Conservation (phyloP, 345 rosid species). For the Eucalyptus tenuipes region DNA sequence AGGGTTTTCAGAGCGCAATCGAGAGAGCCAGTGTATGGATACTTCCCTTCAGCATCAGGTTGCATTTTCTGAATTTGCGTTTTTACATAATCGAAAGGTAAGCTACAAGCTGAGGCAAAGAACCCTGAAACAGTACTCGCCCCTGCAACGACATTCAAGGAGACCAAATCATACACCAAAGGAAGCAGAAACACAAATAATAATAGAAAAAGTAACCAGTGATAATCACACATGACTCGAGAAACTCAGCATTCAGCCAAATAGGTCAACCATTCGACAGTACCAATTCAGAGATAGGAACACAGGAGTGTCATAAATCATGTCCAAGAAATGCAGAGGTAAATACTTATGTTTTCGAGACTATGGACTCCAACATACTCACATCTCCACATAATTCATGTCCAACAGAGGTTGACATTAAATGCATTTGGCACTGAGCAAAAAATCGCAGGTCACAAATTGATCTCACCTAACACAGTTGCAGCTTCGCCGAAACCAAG, state of each 20-base stretch:
- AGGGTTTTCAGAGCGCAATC: constrained; percentile 83
- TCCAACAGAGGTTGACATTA: not conserved
- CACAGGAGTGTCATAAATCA: not conserved
- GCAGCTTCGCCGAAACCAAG: constrained; percentile 28
- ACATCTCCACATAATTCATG: not conserved
- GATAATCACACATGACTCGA: not conserved
- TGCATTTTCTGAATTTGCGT: constrained; percentile 99
- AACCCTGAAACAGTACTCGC: constrained; percentile 92
- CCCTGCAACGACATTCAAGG: constrained; percentile 19
- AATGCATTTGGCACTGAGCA: not conserved
- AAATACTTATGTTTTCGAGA: not conserved
- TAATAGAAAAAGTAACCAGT: not conserved
- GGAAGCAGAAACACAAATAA: not conserved
- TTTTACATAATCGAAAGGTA: constrained; percentile 94
- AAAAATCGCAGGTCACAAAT: not conserved
- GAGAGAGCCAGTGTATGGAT: constrained; percentile 79
- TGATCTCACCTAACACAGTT: constrained; percentile 34
- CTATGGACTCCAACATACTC: not conserved
- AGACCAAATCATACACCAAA: not conserved
- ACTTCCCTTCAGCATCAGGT: constrained; percentile 89
- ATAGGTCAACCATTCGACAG: not conserved
- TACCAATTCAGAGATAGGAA: not conserved
- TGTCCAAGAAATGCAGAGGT: not conserved
- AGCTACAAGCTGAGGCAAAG: constrained; percentile 91
- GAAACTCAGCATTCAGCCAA: not conserved